Evolutionary conservation across 1,284 basidiomycete genomes (phyloP).

Genomic region (Ceratobasidium theobromae): DNA sequence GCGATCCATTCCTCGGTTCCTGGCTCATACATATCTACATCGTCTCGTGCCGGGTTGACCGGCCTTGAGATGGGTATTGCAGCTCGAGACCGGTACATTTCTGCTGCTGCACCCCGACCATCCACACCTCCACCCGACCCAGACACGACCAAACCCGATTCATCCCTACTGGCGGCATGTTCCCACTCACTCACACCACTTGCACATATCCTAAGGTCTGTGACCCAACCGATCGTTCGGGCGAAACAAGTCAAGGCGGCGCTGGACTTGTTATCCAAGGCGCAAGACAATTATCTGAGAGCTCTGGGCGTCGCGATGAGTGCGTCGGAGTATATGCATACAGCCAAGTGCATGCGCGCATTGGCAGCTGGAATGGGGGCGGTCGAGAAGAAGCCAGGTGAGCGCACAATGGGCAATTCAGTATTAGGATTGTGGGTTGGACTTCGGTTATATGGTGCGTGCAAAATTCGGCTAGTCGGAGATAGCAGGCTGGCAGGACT

Average conservation of each 20-base stretch:
- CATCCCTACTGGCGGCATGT: slow-evolving; percentile 30
- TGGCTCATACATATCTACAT: slow-evolving; percentile 20
- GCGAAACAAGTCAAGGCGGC: slow-evolving; percentile 55
- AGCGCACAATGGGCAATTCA: slow-evolving; percentile 63
- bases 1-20: neutral
- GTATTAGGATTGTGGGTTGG: slow-evolving; percentile 69
- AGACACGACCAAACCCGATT: neutral
- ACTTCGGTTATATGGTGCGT: slow-evolving; percentile 60
- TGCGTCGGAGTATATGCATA: slow-evolving; percentile 67
- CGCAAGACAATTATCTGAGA: slow-evolving; percentile 69
- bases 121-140: neutral
- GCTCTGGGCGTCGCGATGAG: slow-evolving; percentile 65
- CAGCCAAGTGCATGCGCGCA: slow-evolving; percentile 66
- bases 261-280: slow-evolving; percentile 55
- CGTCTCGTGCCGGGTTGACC: neutral
- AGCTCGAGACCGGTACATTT: slow-evolving; percentile 34
- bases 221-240: slow-evolving; percentile 44
- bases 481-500: slow-evolving; percentile 52
- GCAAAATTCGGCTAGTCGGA: neutral
- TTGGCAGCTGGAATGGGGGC: slow-evolving; percentile 71
- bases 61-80: slow-evolving; percentile 37
- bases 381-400: slow-evolving; percentile 21
- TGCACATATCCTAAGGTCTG: neutral
- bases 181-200: slow-evolving; percentile 19
- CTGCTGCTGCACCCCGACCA: slow-evolving; percentile 33